Conservation (phyloP, 2,329 filamentous ascomycete species). For the Monosporascus ibericus region DNA sequence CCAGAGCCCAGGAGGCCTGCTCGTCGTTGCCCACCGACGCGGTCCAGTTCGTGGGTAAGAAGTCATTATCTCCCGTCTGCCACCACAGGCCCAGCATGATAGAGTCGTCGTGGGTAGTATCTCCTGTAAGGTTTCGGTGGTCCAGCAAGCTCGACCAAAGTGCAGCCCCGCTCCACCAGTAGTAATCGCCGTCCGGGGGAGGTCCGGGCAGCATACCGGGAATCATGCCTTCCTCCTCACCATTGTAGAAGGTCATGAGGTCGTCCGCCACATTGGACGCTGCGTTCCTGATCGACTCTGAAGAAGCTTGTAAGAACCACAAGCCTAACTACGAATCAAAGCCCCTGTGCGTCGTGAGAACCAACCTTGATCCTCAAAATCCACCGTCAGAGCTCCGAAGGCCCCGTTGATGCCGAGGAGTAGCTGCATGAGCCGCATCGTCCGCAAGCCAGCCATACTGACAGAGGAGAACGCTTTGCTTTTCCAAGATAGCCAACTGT, state of each 20-base stretch:
- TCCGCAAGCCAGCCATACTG: conserved; percentile 13
- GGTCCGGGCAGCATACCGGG: conserved; percentile 16
- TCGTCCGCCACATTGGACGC: conserved; percentile 23
- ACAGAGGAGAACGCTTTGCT: not conserved
- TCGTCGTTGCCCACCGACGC: conserved; percentile 41
- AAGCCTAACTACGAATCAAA: not conserved
- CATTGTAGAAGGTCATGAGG: conserved; percentile 23
- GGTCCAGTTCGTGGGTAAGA: conserved; percentile 35
- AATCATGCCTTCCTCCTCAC: conserved; percentile 13
- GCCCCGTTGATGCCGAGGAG: conserved; percentile 14
- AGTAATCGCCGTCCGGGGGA: conserved; percentile 26
- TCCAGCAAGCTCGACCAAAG: conserved; percentile 46
- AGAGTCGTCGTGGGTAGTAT: conserved; percentile 41
- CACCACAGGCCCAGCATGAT: conserved; percentile 35
- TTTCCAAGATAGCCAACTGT: not conserved
- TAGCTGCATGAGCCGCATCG: conserved; percentile 8
- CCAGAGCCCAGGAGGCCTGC: conserved; percentile 57
- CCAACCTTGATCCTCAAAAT: conserved; percentile 17
- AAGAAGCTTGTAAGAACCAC: conserved; percentile 1
- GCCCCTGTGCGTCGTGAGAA: not conserved
- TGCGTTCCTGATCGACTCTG: conserved; percentile 22
- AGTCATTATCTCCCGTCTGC: conserved; percentile 39
- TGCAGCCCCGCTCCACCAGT: conserved; percentile 48
- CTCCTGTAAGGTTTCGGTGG: conserved; percentile 47
- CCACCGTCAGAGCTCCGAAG: conserved; percentile 16